These are phyloP conservation scores for Dioszegia hungarica DNA, from an alignment of 768 basidiomycete species.

Conservation along the genomic window DNA sequence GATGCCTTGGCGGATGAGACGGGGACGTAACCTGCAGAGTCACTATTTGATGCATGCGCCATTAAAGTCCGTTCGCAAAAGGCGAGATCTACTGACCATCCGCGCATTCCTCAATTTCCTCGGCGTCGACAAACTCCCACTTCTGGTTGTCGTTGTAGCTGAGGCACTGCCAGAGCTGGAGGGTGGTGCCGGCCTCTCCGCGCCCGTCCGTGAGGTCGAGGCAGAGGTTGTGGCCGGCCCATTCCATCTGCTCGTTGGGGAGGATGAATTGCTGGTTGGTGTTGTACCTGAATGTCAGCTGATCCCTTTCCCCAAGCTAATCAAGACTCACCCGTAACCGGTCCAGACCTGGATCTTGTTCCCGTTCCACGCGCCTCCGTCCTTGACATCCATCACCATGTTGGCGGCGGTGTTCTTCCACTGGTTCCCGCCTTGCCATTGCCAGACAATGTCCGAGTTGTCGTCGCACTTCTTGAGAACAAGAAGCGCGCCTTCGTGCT, in stretches of 20 bases:
- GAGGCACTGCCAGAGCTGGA: conserved; percentile 38
- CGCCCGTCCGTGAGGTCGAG: conserved; percentile 38
- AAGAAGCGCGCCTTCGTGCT: conserved; percentile 24
- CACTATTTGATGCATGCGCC: conserved; percentile 6
- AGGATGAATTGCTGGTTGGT: conserved; percentile 30
- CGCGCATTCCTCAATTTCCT: conserved; percentile 27
- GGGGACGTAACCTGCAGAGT: conserved; percentile 2
- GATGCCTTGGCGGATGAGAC: conserved; percentile 3
- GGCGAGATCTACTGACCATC: conserved; percentile 2
- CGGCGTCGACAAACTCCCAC: conserved; percentile 35
- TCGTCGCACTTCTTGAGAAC: conserved; percentile 30
- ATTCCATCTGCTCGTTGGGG: conserved; percentile 22
- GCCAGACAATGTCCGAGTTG: conserved; percentile 28
- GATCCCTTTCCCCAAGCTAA: too few relatives aligned
- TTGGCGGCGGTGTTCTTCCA: conserved; percentile 27
- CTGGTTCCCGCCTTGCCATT: conserved; percentile 15
- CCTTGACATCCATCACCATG: conserved; percentile 32
- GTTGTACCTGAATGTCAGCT: conserved; percentile 12
- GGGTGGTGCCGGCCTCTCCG: conserved; percentile 15
- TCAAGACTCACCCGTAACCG: conserved; percentile 26
- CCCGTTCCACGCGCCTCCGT: conserved; percentile 30
- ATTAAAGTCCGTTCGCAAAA: background rate
- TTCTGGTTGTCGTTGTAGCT: conserved; percentile 31
- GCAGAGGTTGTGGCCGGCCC: conserved; percentile 29
- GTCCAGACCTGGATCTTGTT: conserved; percentile 37